These are phyloP conservation scores for Sphenostylis stenocarpa DNA, from an alignment of 306 rosid species.

Conservation along the genomic window DNA sequence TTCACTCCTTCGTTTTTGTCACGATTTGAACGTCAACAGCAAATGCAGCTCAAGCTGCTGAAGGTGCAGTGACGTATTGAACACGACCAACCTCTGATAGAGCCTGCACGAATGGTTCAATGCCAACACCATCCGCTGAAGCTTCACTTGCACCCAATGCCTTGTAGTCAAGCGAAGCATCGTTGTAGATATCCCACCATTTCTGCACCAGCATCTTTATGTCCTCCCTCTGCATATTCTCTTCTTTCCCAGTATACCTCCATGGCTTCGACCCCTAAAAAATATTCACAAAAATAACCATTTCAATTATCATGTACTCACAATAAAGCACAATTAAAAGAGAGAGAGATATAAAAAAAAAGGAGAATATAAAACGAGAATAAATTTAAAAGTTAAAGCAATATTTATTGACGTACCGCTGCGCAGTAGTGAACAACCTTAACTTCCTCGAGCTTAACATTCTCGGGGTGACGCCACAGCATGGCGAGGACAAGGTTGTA, in stretches of 20 bases:
- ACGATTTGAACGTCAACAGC: too few species aligned
- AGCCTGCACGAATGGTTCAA: constrained; percentile 53
- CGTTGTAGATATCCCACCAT: constrained; percentile 76
- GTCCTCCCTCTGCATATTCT: constrained; percentile 83
- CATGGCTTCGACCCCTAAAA: constrained; percentile 89
- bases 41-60: constrained; percentile 48
- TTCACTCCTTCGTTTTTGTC: not conserved
- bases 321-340: too few species aligned
- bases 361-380: too few species aligned
- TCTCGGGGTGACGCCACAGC: constrained; percentile 86
- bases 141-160: not conserved
- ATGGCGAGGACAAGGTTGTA: constrained; percentile 73
- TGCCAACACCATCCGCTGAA: constrained; percentile 14
- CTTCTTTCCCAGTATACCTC: constrained; percentile 80
- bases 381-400: too few species aligned
- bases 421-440: constrained; percentile 84
- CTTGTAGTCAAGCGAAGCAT: constrained; percentile 57
- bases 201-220: constrained; percentile 65
- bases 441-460: constrained; percentile 50
- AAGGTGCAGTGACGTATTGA: constrained; percentile 60
- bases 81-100: constrained; percentile 48
- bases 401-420: constrained; percentile 35
- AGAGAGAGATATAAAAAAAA: too few species aligned
- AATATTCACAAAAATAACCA: not conserved
- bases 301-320: not conserved